Base-by-base conservation (phyloP, 108 stramenopile species). In the Cyclostephanos tholiformis region DNA sequence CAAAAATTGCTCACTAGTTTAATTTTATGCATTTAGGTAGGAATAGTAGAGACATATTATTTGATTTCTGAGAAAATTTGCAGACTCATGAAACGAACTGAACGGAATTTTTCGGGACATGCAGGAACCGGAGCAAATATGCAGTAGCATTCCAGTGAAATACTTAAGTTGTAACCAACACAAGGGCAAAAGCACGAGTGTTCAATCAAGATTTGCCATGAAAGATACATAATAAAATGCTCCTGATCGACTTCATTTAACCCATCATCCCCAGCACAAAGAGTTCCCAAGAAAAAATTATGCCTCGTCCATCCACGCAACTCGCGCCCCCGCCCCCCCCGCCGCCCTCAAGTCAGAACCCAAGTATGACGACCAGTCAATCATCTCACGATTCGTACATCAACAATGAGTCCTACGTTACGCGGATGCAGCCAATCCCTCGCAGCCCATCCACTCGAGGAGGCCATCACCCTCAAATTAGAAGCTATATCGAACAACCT, bases 381-480 rank as follows among this genome's bases (percentile, higher is more conserved):
- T 46, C 44, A 46, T 46, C 44, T 16, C 14, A 26, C 11, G 53
- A 55, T 27, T 23, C 23, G 26, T 55, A 27, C 26, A 12, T 11
- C 59, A 60, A 38, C 38, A 38, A 29, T 8, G 59, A 60, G 14
- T 60, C 59, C 59, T 36, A 38, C 59, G 17, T 17, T 32, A 17
- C 27, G 26, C 26, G 27, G 26, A 55, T 60, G n/a, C 30, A 36
- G 35, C 59, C 25, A 14, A 13, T 60, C n/a, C 59, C 59, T 60
- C 27, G 27, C 12, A 29, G 27, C 16, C 12, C 59, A n/a, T 60
- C 59, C n/a, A 35, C 59, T 36, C 59, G 59, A 14, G 59, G 59
- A 35, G 59, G 35, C 13, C 59, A 60, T 36, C 53, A 55, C 26
- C 53, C 20, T 10, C 53, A 55, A 13, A 10, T 4, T 27, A 55